phyloP scores from a whole-genome alignment of 129 eudicot species.

The Cynara cardunculus region DNA sequence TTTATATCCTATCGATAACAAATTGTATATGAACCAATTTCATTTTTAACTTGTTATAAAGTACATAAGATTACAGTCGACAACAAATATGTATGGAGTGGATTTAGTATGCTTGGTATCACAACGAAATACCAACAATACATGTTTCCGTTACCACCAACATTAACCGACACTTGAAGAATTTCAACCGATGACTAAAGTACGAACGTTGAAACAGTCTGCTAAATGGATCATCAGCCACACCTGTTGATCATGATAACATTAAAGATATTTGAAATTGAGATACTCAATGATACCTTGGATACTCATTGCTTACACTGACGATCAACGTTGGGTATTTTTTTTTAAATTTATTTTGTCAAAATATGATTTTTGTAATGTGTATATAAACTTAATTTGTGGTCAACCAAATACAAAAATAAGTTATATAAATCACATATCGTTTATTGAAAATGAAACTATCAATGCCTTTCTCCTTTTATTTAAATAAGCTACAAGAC shows the following conservation, averaged over 20 bases:
- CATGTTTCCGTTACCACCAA: neutral
- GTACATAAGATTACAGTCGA: neutral
- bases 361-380: neutral
- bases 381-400: neutral
- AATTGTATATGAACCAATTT: neutral
- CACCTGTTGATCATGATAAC: neutral
- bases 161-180: too few species aligned
- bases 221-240: neutral
- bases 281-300: neutral
- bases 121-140: neutral
- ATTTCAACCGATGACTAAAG: neutral
- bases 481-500: constrained; percentile 20
- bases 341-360: too few species aligned
- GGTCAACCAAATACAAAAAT: neutral
- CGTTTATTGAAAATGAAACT: neutral
- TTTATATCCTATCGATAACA: too few species aligned
- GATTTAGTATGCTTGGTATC: neutral
- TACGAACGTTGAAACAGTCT: neutral
- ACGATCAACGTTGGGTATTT: too few species aligned
- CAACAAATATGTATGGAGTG: neutral
- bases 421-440: neutral
- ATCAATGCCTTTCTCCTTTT: neutral
- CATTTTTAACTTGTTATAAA: neutral
- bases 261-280: neutral
- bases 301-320: neutral